These are phyloP conservation scores for Thelonectria blattea DNA, from an alignment of 2,329 filamentous ascomycete genomes.

Conservation along the genomic window DNA sequence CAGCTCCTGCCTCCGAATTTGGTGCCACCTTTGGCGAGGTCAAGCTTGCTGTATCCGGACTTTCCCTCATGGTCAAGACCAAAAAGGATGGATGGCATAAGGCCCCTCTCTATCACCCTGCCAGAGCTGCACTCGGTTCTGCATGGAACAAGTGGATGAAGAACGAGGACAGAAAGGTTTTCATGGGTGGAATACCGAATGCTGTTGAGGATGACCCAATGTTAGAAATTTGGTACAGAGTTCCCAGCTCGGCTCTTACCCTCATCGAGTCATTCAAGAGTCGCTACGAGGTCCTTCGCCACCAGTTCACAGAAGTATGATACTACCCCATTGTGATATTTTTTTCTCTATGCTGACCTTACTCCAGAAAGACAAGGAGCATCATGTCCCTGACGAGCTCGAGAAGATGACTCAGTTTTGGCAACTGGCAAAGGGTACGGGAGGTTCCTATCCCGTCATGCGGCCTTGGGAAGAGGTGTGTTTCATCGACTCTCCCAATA, in stretches of 20 bases:
- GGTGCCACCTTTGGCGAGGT: constrained; percentile 29
- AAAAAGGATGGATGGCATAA: constrained; percentile 20
- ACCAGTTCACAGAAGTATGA: constrained; percentile 17
- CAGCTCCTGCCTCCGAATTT: constrained; percentile 27
- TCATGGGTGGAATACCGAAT: not conserved
- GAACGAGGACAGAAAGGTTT: constrained; percentile 23
- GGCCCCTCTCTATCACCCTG: constrained; percentile 31
- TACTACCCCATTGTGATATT: not conserved
- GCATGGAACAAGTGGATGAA: constrained; percentile 36
- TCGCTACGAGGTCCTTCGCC: constrained; percentile 14
- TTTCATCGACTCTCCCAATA: not conserved
- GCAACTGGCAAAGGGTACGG: constrained; percentile 10
- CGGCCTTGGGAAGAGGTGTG: constrained; percentile 9
- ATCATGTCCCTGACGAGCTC: not conserved
- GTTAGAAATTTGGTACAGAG: constrained; percentile 5
- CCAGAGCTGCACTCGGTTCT: constrained; percentile 28
- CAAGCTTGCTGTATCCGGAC: constrained; percentile 26
- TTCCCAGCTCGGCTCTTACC: constrained; percentile 20
- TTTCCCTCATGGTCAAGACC: constrained; percentile 24
- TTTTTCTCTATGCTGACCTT: not conserved
- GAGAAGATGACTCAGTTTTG: constrained; percentile 9
- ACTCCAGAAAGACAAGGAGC: not conserved
- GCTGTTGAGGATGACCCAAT: not conserved
- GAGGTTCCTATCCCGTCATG: constrained; percentile 11
- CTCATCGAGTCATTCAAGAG: constrained; percentile 4